phyloP scores from a whole-genome alignment of 495 filamentous ascomycete genomes.

The Penicillium coprophilum region DNA sequence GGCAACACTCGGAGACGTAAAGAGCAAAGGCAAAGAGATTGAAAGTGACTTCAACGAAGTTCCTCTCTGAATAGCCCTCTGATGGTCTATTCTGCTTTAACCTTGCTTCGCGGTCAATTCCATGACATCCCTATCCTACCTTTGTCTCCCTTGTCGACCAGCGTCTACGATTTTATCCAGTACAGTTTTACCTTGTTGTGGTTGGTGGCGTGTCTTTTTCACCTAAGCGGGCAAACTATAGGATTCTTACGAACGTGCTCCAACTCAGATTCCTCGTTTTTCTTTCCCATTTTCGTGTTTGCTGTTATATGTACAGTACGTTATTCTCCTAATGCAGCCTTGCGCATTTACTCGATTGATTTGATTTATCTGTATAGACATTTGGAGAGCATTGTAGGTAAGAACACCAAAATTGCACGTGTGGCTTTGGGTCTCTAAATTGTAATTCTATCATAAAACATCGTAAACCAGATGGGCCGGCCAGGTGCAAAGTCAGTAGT shows the following conservation, averaged over 20 bases:
- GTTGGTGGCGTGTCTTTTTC: conserved; percentile 13
- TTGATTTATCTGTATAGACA: neutral
- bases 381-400: neutral
- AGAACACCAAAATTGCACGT: neutral
- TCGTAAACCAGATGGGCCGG: conserved; percentile 22
- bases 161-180: conserved; percentile 26
- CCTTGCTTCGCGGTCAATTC: conserved; percentile 1
- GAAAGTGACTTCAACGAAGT: conserved; percentile 46
- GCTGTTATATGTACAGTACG: conserved; percentile 29
- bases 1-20: conserved; percentile 14
- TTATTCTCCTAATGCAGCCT: conserved; percentile 24
- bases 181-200: conserved; percentile 21
- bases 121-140: conserved; percentile 1
- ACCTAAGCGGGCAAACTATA: conserved; percentile 4
- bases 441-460: conserved; percentile 28
- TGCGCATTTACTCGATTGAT: conserved; percentile 2
- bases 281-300: conserved; percentile 12
- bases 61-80: conserved; percentile 29
- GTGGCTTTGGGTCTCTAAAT: conserved; percentile 20
- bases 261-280: conserved; percentile 5
- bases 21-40: conserved; percentile 37
- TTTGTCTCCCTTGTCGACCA: conserved; percentile 6
- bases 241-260: conserved; percentile 19
- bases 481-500: conserved; percentile 17
- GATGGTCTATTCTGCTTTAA: conserved; percentile 5